Conservation (phyloP, 768 basidiomycete species). For the Mycena capillaripes region DNA sequence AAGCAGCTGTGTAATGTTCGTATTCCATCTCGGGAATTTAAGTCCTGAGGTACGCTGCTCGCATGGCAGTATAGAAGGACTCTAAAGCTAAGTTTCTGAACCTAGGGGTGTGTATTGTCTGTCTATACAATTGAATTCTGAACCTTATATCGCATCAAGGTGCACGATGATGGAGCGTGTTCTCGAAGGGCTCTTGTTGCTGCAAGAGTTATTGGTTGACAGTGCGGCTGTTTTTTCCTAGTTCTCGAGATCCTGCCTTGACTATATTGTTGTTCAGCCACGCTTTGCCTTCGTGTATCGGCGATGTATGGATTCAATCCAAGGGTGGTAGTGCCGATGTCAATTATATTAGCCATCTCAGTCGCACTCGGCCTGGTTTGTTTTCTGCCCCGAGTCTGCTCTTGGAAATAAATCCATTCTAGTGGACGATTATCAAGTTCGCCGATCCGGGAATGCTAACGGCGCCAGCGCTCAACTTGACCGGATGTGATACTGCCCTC, state of each 20-base stretch:
- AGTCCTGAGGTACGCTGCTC: constrained; percentile 1
- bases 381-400: neutral
- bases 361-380: constrained; percentile 4
- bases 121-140: constrained; percentile 3
- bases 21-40: constrained; percentile 6
- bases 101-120: neutral
- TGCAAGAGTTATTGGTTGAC: constrained; percentile 5
- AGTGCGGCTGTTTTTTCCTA: constrained; percentile 4
- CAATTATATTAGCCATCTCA: neutral
- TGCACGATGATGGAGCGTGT: neutral
- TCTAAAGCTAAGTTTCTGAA: neutral
- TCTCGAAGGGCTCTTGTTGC: constrained; percentile 2
- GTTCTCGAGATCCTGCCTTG: neutral
- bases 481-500: neutral
- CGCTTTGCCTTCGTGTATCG: constrained; percentile 1
- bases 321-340: constrained; percentile 1
- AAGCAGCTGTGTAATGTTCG: neutral
- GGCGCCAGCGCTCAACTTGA: constrained; percentile 1
- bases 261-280: constrained; percentile 1
- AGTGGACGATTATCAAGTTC: neutral
- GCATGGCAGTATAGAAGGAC: neutral
- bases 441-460: constrained; percentile 1
- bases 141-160: neutral
- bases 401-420: constrained; percentile 1
- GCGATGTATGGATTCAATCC: constrained; percentile 1